Evolutionary conservation across 768 basidiomycete genomes (phyloP).

Genomic region (Tulasnella sp.): DNA sequence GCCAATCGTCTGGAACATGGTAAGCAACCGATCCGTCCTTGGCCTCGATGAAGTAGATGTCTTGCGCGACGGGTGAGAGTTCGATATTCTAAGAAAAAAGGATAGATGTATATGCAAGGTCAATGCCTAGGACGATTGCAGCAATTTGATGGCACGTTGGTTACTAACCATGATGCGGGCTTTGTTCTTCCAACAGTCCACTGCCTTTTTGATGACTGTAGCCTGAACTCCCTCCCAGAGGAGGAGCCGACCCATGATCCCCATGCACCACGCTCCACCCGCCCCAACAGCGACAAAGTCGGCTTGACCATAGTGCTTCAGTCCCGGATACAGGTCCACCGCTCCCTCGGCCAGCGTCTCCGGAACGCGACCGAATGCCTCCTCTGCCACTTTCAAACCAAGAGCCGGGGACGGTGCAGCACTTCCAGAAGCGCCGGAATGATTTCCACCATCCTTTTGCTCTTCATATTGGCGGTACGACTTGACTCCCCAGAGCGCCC

Average conservation of each 20-base stretch:
- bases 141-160: too few relatives aligned
- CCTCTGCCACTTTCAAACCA: background rate
- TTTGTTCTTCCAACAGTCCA: too few relatives aligned
- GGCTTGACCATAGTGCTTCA: slow-evolving; percentile 8
- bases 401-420: background rate
- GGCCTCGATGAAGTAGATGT: slow-evolving; percentile 9
- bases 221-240: slow-evolving; percentile 6
- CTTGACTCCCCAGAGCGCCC: slow-evolving; percentile 5
- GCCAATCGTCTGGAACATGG: slow-evolving; percentile 10
- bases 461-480: slow-evolving; percentile 8
- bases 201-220: background rate
- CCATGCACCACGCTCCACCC: slow-evolving; percentile 8
- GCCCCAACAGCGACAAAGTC: slow-evolving; percentile 9
- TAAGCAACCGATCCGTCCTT: slow-evolving; percentile 5
- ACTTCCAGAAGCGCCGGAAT: background rate
- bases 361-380: slow-evolving; percentile 4
- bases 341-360: background rate
- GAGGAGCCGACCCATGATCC: background rate
- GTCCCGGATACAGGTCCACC: background rate
- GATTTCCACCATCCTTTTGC: background rate
- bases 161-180: too few relatives aligned
- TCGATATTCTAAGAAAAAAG: background rate
- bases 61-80: background rate
- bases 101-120: too few relatives aligned
- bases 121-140: too few relatives aligned